Percentiles rank a stretch among this genome's conserved stretches.
phyloP scores from a whole-genome alignment of 352 stramenopile genomes.

The Phytophthora cryptogea region DNA sequence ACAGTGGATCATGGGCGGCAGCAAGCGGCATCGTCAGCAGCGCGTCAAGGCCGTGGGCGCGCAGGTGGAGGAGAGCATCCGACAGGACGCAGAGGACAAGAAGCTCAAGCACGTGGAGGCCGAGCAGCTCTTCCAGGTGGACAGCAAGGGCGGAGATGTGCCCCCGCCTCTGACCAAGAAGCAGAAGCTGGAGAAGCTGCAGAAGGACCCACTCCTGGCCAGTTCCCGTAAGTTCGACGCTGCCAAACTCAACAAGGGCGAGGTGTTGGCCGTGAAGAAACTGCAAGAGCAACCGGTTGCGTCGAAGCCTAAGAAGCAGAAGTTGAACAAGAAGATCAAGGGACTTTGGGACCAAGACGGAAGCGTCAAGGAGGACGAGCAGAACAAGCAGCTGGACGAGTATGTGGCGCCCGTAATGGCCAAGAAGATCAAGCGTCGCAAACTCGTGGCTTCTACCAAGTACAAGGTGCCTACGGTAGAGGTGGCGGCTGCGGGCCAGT shows the following conservation, averaged over 20 bases:
- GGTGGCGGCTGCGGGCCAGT: slow-evolving; percentile 76
- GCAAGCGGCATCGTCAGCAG: slow-evolving; percentile 61
- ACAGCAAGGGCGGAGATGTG: slow-evolving; percentile 61
- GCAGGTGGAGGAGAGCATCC: slow-evolving; percentile 79
- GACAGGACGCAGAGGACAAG: slow-evolving; percentile 74
- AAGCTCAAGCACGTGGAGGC: slow-evolving; percentile 76
- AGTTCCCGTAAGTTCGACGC: slow-evolving; percentile 73
- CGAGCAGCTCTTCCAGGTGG: slow-evolving; percentile 82
- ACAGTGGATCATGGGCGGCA: slow-evolving; percentile 39
- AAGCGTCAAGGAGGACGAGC: slow-evolving; percentile 35
- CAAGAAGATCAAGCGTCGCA: slow-evolving; percentile 61
- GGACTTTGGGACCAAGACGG: slow-evolving; percentile 57
- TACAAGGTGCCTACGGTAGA: slow-evolving; percentile 78
- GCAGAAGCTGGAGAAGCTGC: slow-evolving; percentile 60
- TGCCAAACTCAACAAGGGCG: slow-evolving; percentile 63
- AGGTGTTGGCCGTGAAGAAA: slow-evolving; percentile 63
- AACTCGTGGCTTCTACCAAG: slow-evolving; percentile 61
- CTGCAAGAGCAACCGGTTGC: slow-evolving; percentile 30
- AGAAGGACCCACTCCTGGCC: slow-evolving; percentile 73
- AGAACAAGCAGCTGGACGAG: slow-evolving; percentile 52
- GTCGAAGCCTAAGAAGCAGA: slow-evolving; percentile 13
- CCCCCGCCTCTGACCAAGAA: slow-evolving; percentile 62
- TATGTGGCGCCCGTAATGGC: slow-evolving; percentile 63
- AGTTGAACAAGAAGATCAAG: slow-evolving; percentile 24
- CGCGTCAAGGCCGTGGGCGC: slow-evolving; percentile 67